These are phyloP conservation scores for Nicotiana tomentosiformis DNA, from an alignment of 257 asterid species.

Conservation along the genomic window DNA sequence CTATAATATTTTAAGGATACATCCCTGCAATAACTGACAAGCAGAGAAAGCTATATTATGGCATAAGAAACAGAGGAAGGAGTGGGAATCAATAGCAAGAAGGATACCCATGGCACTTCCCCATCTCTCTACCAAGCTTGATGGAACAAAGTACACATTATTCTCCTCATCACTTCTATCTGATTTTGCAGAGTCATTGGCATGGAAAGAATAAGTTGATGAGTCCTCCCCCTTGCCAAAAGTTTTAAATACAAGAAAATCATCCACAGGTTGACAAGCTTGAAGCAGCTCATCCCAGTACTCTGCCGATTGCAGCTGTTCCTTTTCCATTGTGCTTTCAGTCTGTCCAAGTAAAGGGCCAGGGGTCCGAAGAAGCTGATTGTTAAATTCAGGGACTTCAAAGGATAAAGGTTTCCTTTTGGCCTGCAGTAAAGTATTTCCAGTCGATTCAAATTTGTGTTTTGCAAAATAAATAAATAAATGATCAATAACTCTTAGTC, in stretches of 20 bases:
- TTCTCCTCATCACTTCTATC: constrained; percentile 33
- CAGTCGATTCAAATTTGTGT: background rate
- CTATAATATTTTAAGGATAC: constrained; percentile 31
- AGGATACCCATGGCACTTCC: constrained; percentile 98
- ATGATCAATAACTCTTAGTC: background rate
- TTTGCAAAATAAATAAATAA: background rate
- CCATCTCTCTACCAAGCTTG: constrained; percentile 76
- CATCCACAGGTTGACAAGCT: constrained; percentile 52
- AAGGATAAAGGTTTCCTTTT: constrained; percentile 64
- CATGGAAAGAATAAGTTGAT: constrained; percentile 17
- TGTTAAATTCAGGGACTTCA: constrained; percentile 40
- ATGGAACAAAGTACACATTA: constrained; percentile 53
- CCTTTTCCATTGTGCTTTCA: constrained; percentile 25
- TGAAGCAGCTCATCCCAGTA: constrained; percentile 41
- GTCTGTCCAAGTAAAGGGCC: constrained; percentile 45
- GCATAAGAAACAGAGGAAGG: background rate
- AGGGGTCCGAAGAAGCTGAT: constrained; percentile 51
- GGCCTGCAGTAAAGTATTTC: constrained; percentile 49
- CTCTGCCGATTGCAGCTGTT: constrained; percentile 32
- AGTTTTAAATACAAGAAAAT: constrained; percentile 53
- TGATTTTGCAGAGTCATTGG: constrained; percentile 25
- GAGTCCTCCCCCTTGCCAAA: constrained; percentile 25
- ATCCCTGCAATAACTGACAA: background rate
- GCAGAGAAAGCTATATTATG: constrained; percentile 9
- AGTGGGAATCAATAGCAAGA: constrained; percentile 1